Evolutionary conservation across 768 basidiomycete genomes (phyloP).

Genomic region (Leccinum obscurum): DNA sequence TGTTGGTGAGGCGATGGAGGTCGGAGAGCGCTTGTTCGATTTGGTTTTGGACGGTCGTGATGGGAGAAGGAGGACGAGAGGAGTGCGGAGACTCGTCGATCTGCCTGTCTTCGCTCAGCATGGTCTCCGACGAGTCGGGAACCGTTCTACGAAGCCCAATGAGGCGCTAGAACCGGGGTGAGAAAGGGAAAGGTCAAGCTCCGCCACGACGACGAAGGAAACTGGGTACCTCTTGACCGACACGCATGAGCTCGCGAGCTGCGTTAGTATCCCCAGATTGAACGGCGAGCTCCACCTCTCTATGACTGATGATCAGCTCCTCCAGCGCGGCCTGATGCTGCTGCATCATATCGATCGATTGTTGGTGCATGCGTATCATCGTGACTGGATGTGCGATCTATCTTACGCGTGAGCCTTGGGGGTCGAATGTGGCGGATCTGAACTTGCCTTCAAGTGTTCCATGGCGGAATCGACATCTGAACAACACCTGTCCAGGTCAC

Average conservation of each 20-base stretch:
- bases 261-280: slow-evolving; percentile 39
- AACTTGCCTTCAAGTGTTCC: slow-evolving; percentile 42
- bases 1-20: slow-evolving; percentile 50
- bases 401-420: neutral
- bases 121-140: slow-evolving; percentile 3
- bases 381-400: slow-evolving; percentile 27
- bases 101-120: slow-evolving; percentile 22
- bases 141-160: slow-evolving; percentile 9
- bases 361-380: slow-evolving; percentile 32
- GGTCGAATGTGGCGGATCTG: slow-evolving; percentile 4
- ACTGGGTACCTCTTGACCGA: slow-evolving; percentile 48
- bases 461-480: slow-evolving; percentile 44
- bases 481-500: slow-evolving; percentile 45
- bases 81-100: slow-evolving; percentile 24
- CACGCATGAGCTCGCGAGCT: slow-evolving; percentile 50
- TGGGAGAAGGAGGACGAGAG: slow-evolving; percentile 26
- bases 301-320: slow-evolving; percentile 39
- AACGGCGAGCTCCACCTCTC: slow-evolving; percentile 38
- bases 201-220: neutral
- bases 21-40: slow-evolving; percentile 46
- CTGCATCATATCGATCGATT: slow-evolving; percentile 27
- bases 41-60: slow-evolving; percentile 35
- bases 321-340: slow-evolving; percentile 34
- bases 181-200: neutral
- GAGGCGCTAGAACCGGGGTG: slow-evolving; percentile 22